Conservation (phyloP, 148 eudicot species). For the Pharnaceum exiguum region DNA sequence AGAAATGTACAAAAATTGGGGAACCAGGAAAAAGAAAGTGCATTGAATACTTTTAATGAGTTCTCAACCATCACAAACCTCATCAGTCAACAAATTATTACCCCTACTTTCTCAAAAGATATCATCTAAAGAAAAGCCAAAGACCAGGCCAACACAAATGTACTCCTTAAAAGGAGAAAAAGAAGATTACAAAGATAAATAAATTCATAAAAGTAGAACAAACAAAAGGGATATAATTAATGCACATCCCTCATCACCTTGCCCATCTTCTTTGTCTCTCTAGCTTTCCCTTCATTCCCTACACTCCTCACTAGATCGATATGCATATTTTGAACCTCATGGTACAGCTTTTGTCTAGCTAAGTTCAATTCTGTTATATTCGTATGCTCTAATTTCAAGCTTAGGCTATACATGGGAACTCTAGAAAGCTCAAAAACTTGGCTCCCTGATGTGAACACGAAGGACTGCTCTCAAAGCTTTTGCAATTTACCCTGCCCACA, state of each 20-base stretch:
- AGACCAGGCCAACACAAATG: no score
- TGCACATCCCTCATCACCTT: constrained; percentile 1
- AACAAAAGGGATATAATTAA: constrained; percentile 10
- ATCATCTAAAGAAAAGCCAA: constrained; percentile 34
- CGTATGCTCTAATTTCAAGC: no score
- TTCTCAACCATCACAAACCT: constrained; percentile 45
- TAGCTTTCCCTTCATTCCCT: background rate
- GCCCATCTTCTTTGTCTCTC: background rate
- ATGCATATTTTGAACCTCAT: background rate
- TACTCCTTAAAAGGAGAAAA: constrained; percentile 10
- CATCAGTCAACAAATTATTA: constrained; percentile 57
- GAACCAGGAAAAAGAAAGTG: constrained; percentile 22
- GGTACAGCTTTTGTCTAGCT: background rate
- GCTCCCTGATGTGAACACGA: constrained; percentile 52
- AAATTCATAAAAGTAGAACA: constrained; percentile 1
- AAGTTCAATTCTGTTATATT: background rate
- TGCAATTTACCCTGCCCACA: constrained; percentile 69
- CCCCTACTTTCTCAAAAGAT: constrained; percentile 28
- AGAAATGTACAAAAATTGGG: constrained; percentile 18
- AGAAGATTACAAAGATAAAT: constrained; percentile 14
- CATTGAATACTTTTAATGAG: constrained; percentile 46
- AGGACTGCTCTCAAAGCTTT: constrained; percentile 62
- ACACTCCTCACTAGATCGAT: background rate
- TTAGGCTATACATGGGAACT: constrained; percentile 30
- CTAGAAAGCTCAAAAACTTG: constrained; percentile 45